These are phyloP conservation scores for Paracoccidioides brasiliensis DNA, from an alignment of 2,329 filamentous ascomycete species.

Conservation along the genomic window DNA sequence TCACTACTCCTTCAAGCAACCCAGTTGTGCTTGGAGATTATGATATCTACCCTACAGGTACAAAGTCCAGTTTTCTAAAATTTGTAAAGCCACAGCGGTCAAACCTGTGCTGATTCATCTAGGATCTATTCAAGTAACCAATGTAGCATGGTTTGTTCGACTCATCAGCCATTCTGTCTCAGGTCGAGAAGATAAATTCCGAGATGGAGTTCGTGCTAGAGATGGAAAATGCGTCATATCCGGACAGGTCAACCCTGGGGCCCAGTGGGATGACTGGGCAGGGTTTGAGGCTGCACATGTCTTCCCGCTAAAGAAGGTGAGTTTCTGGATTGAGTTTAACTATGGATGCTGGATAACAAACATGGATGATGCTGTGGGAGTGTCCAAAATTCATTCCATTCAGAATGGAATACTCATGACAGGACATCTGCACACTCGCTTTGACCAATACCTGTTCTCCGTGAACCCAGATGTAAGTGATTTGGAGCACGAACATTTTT, in stretches of 20 bases:
- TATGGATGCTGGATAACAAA: slow-evolving; percentile 13
- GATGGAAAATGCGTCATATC: slow-evolving; percentile 15
- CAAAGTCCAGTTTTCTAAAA: background rate
- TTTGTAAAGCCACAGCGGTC: background rate
- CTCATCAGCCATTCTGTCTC: slow-evolving; percentile 6
- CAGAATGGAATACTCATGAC: slow-evolving; percentile 11
- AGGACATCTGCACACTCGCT: slow-evolving; percentile 4
- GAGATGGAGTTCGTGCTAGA: slow-evolving; percentile 11
- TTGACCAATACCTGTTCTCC: slow-evolving; percentile 12
- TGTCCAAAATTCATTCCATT: slow-evolving; percentile 9
- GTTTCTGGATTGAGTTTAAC: slow-evolving; percentile 11
- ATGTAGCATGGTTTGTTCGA: slow-evolving; percentile 9
- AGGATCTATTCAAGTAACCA: slow-evolving; percentile 11
- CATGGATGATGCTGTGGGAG: slow-evolving; percentile 5
- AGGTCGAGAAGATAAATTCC: slow-evolving; percentile 10
- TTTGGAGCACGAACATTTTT: background rate
- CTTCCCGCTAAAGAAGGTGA: slow-evolving; percentile 15
- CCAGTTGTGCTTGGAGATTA: slow-evolving; percentile 8
- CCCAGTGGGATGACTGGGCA: slow-evolving; percentile 6
- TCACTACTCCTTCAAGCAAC: slow-evolving; percentile 1
- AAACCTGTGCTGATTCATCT: slow-evolving; percentile 4
- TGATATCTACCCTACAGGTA: slow-evolving; percentile 8
- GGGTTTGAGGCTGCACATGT: slow-evolving; percentile 16
- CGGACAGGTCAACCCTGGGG: slow-evolving; percentile 7
- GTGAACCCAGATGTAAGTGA: slow-evolving; percentile 12